A percentile compares a stretch with the other conserved stretches of the same genome.
Conservation (phyloP, 176 grass and related monocot genomes). For the Aegilops tauschii region DNA sequence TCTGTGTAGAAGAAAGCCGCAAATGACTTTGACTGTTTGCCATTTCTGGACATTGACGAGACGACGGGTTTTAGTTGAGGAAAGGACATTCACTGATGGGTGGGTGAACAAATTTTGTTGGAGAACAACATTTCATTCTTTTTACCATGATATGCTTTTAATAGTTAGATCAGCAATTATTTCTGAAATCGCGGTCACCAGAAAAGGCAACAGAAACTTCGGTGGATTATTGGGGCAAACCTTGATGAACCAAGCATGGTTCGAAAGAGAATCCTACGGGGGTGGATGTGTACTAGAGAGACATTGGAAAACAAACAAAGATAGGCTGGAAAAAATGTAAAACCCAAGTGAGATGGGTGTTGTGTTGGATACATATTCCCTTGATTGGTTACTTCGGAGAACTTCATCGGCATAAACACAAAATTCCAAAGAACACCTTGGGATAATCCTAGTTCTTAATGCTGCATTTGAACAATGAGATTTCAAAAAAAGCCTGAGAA, state of each 20-base stretch:
- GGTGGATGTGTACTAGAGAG: background rate
- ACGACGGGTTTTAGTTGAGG: too few relatives aligned
- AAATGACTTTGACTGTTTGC: too few relatives aligned
- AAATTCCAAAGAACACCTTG: background rate
- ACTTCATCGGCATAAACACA: background rate
- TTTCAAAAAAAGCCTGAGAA: background rate
- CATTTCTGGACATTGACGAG: too few relatives aligned
- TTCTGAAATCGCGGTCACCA: background rate
- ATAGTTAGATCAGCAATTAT: background rate
- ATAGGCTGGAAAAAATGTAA: background rate
- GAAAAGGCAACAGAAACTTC: background rate
- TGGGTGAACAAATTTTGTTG: background rate
- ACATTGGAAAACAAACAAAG: background rate
- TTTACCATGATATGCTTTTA: background rate
- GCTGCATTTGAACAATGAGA: background rate
- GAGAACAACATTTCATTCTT: too few relatives aligned
- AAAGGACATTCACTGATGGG: too few relatives aligned
- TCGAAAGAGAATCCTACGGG: background rate
- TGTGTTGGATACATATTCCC: background rate
- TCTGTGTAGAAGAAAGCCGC: too few relatives aligned
- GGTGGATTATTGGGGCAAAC: background rate
- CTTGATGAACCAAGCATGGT: background rate
- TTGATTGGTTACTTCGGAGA: background rate
- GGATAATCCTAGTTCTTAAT: background rate
- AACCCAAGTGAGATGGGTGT: background rate